These are phyloP conservation scores for Ustilago nuda DNA, from an alignment of 1,284 basidiomycete species.

Conservation along the genomic window DNA sequence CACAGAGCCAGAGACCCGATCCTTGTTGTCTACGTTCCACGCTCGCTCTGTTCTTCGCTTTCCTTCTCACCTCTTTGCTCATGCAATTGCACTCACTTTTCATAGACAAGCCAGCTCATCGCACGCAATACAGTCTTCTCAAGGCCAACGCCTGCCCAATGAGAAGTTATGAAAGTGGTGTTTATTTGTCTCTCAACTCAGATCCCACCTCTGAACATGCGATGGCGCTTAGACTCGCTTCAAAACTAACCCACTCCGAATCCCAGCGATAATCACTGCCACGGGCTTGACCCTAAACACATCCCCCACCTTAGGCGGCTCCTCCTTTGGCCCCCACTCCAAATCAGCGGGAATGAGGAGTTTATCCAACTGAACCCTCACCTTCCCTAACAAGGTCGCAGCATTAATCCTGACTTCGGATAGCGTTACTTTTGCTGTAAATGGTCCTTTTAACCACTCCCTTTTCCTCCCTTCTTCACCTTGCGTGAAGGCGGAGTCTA, in stretches of 20 bases:
- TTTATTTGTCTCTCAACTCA: not conserved
- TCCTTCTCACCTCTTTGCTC: not conserved
- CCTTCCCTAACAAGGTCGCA: conserved; percentile 21
- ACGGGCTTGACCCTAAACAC: conserved; percentile 26
- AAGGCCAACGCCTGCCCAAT: no score
- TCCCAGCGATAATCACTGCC: conserved; percentile 33
- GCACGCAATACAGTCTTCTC: not conserved
- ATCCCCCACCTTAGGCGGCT: conserved; percentile 16
- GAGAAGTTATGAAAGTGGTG: not conserved
- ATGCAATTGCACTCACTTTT: not conserved
- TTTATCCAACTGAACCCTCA: conserved; percentile 43
- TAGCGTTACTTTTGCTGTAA: conserved; percentile 34
- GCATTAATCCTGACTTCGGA: conserved; percentile 41
- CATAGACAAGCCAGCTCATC: not conserved
- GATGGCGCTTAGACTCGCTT: not conserved
- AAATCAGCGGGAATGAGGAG: conserved; percentile 43
- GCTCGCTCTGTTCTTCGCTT: not conserved
- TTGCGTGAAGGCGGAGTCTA: not conserved
- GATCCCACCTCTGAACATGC: not conserved
- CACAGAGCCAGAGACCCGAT: no score
- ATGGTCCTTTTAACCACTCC: conserved; percentile 15
- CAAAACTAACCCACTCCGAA: conserved; percentile 30
- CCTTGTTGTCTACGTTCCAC: not conserved
- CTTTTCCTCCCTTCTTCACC: not conserved
- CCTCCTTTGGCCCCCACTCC: conserved; percentile 30